These are phyloP conservation scores for Aethionema arabicum DNA, from an alignment of 345 rosid species.

Conservation along the genomic window DNA sequence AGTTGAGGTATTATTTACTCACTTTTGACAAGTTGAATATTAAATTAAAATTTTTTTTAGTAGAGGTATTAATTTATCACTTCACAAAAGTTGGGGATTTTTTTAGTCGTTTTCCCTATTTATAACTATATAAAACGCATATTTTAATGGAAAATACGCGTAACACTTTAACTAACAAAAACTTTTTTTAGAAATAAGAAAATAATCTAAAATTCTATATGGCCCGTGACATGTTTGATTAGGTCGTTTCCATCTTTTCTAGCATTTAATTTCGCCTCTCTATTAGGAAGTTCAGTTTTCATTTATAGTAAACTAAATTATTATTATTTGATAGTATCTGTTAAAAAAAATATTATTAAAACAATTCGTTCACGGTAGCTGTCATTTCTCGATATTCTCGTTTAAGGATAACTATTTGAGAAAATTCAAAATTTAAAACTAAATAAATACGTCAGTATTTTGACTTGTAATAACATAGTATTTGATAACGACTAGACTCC, in stretches of 20 bases:
- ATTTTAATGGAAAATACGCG: too few species aligned
- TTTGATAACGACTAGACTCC: background rate
- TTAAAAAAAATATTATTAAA: too few species aligned
- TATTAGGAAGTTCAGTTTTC: slow-evolving; percentile 1
- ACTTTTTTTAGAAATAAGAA: background rate
- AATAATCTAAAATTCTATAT: background rate
- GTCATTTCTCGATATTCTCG: slow-evolving; percentile 3
- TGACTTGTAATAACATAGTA: slow-evolving; percentile 3
- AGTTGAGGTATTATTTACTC: too few species aligned
- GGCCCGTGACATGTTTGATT: slow-evolving; percentile 1
- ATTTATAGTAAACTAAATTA: background rate
- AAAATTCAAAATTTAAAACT: background rate
- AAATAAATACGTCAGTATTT: background rate
- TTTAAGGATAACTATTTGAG: background rate
- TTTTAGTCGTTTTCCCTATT: too few species aligned
- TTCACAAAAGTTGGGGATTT: too few species aligned
- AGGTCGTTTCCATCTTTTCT: background rate
- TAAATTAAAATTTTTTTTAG: too few species aligned
- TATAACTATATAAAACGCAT: too few species aligned
- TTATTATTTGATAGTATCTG: background rate
- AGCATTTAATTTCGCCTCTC: slow-evolving; percentile 18
- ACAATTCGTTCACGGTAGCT: background rate
- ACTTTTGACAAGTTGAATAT: too few species aligned
- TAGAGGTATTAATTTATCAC: too few species aligned
- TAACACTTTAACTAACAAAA: too few species aligned